Evolutionary conservation across 1,284 basidiomycete genomes (phyloP), one percentile per base, ranked within the genome.

Genomic region (Hypsizygus ulmarius): DNA sequence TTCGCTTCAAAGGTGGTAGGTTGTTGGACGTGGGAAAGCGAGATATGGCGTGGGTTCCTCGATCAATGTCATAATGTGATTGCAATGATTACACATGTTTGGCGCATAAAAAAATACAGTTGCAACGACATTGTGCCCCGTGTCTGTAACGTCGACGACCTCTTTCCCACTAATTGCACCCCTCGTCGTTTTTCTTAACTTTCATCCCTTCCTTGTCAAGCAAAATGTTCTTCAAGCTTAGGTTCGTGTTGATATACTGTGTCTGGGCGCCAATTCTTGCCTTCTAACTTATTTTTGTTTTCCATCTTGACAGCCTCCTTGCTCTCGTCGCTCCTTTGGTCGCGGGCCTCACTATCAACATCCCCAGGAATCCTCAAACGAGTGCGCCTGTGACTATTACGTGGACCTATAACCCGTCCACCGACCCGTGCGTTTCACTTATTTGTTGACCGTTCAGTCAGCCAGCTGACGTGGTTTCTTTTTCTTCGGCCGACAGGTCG

Each of bases 321-420:
- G 64, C 71, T 45, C 58, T 80, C 49, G 63, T 70, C 36, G 62
- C 72, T 43, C 77, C 82, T 47, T 64, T 79, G 43, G 77, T 72
- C 32, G 68, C 73, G 15, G 79, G 76, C 25, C 55, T 84, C 33
- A 69, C 65, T 8, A 55, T 86, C 32, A 44, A 64, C 27, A 54
- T 67, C 0, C 77, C 75, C 2, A 53, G 53, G n/a, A 63, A 64
- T 48, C 55, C 63, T 9, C 67, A 63, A 5, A 66, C 64, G 2
- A 70, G 66, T 34, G 66, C 66, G 0, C 0, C 43, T 0, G 58
- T 71, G 11, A 79, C 74, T 9, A 59, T 85, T 45, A 65, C 58
- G 1, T 87, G 83, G 82, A 63, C 69, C 0, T 60, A 65, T 3
- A 39, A 47, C 2, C 42, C 68, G 3, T 25, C 21, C 21, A 53